Evolutionary conservation across 108 stramenopile genomes (phyloP), one percentile per base, ranked within the genome.

Genomic region (Pseudonitzschia delicatissima): DNA sequence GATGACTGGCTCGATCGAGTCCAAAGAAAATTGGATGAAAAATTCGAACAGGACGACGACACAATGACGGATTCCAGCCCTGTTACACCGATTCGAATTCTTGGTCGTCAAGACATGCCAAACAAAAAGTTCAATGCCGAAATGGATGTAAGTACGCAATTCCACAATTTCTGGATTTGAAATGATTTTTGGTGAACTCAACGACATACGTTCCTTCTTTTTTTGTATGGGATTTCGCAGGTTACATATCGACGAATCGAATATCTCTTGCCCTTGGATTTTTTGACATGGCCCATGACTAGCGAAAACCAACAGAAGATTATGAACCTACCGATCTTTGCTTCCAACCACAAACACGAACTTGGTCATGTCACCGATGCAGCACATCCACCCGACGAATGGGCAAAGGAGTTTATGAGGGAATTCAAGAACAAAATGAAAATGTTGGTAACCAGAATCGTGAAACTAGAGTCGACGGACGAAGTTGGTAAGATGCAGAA

Each of bases 91-190:
- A 75, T 91, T 58, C 79, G 80, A 26, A 74, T 91, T 35, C 76
- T 91, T 47, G 90, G 87, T 17, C 77, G 90, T 59, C 77, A 80
- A 29, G 52, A 66, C 4, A 77, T 88, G 47, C 64, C 77, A 0
- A 69, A 82, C 26, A 53, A 49, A 4, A 80, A 77, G 20, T 93
- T 93, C 64, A 93, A 88, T 69, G 82, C 91, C 23, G 91, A 93
- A 74, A 82, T 67, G 55, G 91, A 93, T 69, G 59, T 55, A 33
- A 55, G 53, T 55, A n/a, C 3, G 0, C 53, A 21, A 23, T n/a
- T n/a, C n/a, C n/a, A n/a, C 20, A 1, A 23, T 48, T 6, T 45
- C 42, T 44, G 13, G 42, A n/a, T 44, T 44, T 7, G n/a, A n/a
- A n/a, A n/a, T n/a, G n/a, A 7, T 7, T 44, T 6, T 2, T 7